Evolutionary conservation across 2,329 filamentous ascomycete genomes (phyloP).

Genomic region (Alternaria alternata): DNA sequence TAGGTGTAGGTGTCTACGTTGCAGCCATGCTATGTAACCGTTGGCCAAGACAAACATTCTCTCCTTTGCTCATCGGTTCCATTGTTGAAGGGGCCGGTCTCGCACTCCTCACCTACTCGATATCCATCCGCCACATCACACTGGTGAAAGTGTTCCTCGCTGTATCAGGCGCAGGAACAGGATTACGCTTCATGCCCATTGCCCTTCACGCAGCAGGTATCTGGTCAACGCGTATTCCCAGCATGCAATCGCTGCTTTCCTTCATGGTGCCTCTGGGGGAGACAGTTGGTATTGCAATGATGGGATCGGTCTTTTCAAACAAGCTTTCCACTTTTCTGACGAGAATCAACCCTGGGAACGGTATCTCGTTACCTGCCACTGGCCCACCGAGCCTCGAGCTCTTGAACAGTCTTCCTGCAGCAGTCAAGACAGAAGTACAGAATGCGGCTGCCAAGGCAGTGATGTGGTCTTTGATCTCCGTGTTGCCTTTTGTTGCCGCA

Average conservation of each 20-base stretch:
- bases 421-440: conserved; percentile 51
- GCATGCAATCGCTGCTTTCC: conserved; percentile 67
- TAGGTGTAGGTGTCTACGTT: conserved; percentile 66
- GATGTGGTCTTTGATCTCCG: conserved; percentile 70
- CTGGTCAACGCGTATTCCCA: conserved; percentile 65
- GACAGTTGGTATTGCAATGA: conserved; percentile 70
- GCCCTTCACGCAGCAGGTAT: conserved; percentile 70
- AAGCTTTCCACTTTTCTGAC: conserved; percentile 46
- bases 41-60: conserved; percentile 69
- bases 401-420: conserved; percentile 50
- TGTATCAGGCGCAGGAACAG: conserved; percentile 68
- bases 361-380: conserved; percentile 28
- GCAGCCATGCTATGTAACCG: conserved; percentile 68
- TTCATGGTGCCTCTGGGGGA: conserved; percentile 70
- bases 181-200: conserved; percentile 70
- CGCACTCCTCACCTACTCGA: conserved; percentile 65
- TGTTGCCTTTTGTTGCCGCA: conserved; percentile 66
- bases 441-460: conserved; percentile 63
- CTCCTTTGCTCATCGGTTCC: conserved; percentile 58
- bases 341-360: conserved; percentile 33
- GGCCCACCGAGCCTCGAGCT: conserved; percentile 41
- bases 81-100: conserved; percentile 67
- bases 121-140: conserved; percentile 58
- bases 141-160: conserved; percentile 73
- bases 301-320: conserved; percentile 75